phyloP scores from a whole-genome alignment of 352 stramenopile species.

The Pythium myriotylum region DNA sequence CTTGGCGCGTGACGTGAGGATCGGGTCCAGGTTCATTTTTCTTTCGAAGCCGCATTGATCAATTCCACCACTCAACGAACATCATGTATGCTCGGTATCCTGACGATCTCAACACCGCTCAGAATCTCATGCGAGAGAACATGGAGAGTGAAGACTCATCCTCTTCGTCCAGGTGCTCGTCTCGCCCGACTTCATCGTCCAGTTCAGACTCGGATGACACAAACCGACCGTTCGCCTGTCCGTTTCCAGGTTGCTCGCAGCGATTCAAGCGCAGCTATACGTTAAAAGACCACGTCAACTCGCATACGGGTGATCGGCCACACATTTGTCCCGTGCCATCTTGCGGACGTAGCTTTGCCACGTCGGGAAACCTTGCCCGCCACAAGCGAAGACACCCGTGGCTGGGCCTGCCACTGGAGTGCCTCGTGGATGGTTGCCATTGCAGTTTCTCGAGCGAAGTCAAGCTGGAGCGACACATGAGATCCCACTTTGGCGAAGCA shows the following conservation, averaged over 20 bases:
- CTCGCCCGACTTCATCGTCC: no score
- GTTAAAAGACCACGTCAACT: conserved; percentile 77
- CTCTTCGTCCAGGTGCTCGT: no score
- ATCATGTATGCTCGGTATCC: no score
- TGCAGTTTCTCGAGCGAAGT: conserved; percentile 18
- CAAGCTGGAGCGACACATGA: conserved; percentile 17
- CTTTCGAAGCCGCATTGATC: no score
- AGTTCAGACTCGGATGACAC: neutral
- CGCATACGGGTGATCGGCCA: conserved; percentile 75
- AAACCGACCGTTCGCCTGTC: neutral
- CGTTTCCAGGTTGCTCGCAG: neutral
- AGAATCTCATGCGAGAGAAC: no score
- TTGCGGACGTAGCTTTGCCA: conserved; percentile 72
- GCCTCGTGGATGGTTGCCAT: conserved; percentile 9
- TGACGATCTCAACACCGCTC: no score
- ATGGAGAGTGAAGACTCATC: no score
- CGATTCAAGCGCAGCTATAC: conserved; percentile 39
- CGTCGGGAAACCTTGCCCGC: conserved; percentile 37
- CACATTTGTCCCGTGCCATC: conserved; percentile 52
- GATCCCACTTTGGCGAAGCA: neutral
- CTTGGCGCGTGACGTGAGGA: no score
- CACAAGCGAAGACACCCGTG: conserved; percentile 65
- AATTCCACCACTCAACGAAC: no score
- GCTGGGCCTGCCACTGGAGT: conserved; percentile 20
- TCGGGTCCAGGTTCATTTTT: no score